phyloP scores from a whole-genome alignment of 495 filamentous ascomycete species.

The Annulohypoxylon moriforme region DNA sequence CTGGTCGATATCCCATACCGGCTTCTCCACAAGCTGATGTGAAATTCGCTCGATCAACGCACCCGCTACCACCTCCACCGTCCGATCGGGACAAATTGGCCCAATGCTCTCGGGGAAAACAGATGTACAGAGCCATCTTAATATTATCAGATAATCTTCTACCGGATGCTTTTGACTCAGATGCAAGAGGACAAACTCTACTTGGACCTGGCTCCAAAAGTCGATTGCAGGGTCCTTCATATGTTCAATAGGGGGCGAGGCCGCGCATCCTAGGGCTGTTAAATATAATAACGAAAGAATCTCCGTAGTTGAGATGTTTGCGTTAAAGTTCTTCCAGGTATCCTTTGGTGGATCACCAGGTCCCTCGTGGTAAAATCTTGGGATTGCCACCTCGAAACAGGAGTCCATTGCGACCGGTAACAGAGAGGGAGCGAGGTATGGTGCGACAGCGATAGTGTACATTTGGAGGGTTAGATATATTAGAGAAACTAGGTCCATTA shows the following conservation, averaged over 20 bases:
- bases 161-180: constrained; percentile 59
- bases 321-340: constrained; percentile 32
- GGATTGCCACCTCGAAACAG: constrained; percentile 49
- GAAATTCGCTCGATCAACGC: constrained; percentile 57
- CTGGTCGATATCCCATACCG: constrained; percentile 51
- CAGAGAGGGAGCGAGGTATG: constrained; percentile 55
- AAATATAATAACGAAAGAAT: constrained; percentile 56
- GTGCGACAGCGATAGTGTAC: constrained; percentile 54
- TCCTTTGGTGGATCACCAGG: constrained; percentile 44
- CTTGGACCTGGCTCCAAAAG: constrained; percentile 60
- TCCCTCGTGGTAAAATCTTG: constrained; percentile 42
- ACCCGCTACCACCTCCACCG: constrained; percentile 47
- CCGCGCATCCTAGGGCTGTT: constrained; percentile 53
- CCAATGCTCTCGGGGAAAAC: constrained; percentile 57
- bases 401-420: constrained; percentile 55
- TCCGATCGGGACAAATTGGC: constrained; percentile 53
- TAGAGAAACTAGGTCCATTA: constrained; percentile 57
- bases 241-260: constrained; percentile 35
- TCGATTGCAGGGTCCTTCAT: constrained; percentile 44
- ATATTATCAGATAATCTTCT: constrained; percentile 54
- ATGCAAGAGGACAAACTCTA: constrained; percentile 59
- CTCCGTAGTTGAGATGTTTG: constrained; percentile 53
- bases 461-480: constrained; percentile 53
- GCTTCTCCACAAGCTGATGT: constrained; percentile 52
- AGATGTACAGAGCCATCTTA: constrained; percentile 56